Evolutionary conservation across 2,329 filamentous ascomycete species (phyloP).

Genomic region (Trichoderma simmonsii): DNA sequence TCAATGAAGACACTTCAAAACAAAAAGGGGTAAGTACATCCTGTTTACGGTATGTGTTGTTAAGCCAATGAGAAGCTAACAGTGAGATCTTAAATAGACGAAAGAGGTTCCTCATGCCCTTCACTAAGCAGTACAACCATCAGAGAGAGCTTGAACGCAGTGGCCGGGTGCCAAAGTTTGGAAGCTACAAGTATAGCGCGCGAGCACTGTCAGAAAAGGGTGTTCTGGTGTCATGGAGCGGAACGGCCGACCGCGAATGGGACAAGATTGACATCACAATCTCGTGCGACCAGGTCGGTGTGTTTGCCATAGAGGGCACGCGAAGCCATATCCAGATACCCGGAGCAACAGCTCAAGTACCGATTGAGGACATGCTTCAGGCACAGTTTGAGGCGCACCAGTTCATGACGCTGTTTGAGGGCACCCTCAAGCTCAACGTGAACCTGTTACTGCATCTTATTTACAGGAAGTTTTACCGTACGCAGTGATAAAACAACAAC

Average conservation of each 20-base stretch:
- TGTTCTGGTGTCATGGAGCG: slow-evolving; percentile 87
- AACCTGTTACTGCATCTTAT: slow-evolving; percentile 94
- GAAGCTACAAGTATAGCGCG: slow-evolving; percentile 95
- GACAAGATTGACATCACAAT: slow-evolving; percentile 93
- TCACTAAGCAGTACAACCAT: slow-evolving; percentile 98
- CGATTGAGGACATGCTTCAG: slow-evolving; percentile 89
- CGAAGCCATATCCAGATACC: slow-evolving; percentile 94
- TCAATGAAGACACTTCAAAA: slow-evolving; percentile 96
- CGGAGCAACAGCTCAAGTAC: slow-evolving; percentile 81
- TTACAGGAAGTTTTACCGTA: slow-evolving; percentile 97
- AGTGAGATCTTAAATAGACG: slow-evolving; percentile 51
- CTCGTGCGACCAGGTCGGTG: slow-evolving; percentile 86
- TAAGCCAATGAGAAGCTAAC: slow-evolving; percentile 8
- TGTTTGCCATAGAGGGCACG: slow-evolving; percentile 89
- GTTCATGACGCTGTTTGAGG: slow-evolving; percentile 92
- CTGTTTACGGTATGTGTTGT: neutral
- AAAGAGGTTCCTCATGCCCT: slow-evolving; percentile 90
- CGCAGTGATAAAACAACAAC: slow-evolving; percentile 45
- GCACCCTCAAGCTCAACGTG: slow-evolving; percentile 82
- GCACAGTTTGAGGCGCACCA: slow-evolving; percentile 97
- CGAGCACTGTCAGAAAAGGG: slow-evolving; percentile 88
- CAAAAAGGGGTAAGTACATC: slow-evolving; percentile 72
- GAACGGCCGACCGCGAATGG: slow-evolving; percentile 79
- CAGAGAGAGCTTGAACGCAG: slow-evolving; percentile 90
- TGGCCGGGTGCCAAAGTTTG: slow-evolving; percentile 93